Conservation (phyloP, 2,329 filamentous ascomycete genomes). For the Endocalyx cinctus region DNA sequence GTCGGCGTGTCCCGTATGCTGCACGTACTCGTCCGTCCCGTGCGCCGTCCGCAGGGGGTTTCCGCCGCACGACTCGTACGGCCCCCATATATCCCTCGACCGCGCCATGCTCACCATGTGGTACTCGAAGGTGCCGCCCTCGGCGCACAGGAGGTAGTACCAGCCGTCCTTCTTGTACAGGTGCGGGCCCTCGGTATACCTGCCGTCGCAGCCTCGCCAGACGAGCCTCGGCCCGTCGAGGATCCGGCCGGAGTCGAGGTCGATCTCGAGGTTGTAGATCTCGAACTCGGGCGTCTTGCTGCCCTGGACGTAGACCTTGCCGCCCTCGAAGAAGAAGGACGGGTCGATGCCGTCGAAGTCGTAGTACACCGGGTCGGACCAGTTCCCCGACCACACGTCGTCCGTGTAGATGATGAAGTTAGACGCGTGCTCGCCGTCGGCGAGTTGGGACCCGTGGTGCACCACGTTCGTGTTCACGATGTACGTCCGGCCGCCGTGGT, state of each 20-base stretch:
- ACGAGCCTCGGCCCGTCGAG: constrained; percentile 26
- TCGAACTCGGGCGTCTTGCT: too few species aligned
- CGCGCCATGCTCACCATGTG: constrained; percentile 41
- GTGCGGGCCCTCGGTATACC: constrained; percentile 42
- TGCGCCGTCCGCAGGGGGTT: constrained; percentile 43
- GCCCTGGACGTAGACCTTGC: constrained; percentile 33
- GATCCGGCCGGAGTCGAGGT: constrained; percentile 31
- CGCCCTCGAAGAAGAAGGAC: constrained; percentile 36
- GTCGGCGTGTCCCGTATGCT: constrained; percentile 40
- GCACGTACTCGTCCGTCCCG: constrained; percentile 34
- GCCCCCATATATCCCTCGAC: constrained; percentile 33
- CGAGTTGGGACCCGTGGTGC: too few species aligned
- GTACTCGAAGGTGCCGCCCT: constrained; percentile 40
- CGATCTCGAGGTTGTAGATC: too few species aligned
- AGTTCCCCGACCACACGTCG: too few species aligned
- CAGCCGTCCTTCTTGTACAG: constrained; percentile 38
- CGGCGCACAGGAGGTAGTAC: constrained; percentile 46
- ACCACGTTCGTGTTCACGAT: constrained; percentile 28
- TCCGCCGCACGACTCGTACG: constrained; percentile 34
- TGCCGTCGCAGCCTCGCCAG: constrained; percentile 41
- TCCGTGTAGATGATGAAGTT: too few species aligned
- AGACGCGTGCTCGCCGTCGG: too few species aligned
- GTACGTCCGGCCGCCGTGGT: constrained; percentile 26
- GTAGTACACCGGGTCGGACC: constrained; percentile 36
- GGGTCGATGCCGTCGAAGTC: constrained; percentile 30